A percentile compares a stretch with the other conserved stretches of the same genome.
Evolutionary conservation across 2,329 filamentous ascomycete species (phyloP).

Genomic region (Metarhizium sp.): DNA sequence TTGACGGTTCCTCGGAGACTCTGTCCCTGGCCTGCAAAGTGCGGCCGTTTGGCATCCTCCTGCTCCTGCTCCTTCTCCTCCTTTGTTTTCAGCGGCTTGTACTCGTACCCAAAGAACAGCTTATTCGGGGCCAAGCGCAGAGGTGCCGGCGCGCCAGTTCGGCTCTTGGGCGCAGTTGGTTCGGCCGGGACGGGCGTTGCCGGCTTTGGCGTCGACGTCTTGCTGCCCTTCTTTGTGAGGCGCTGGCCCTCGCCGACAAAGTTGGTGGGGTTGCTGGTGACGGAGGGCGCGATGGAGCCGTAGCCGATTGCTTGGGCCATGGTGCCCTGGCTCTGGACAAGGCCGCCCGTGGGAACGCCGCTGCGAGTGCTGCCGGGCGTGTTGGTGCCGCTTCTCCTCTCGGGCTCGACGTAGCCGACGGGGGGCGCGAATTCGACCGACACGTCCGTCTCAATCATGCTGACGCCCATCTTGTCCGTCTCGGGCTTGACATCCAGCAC

Average conservation of each 20-base stretch:
- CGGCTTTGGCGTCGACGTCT: constrained; percentile 54
- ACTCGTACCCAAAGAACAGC: constrained; percentile 92
- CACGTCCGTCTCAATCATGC: constrained; percentile 92
- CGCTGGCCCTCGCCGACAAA: constrained; percentile 76
- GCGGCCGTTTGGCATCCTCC: constrained; percentile 55
- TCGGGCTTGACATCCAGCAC: constrained; percentile 90
- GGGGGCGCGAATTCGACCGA: constrained; percentile 94
- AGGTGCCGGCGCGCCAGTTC: constrained; percentile 74
- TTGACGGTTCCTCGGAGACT: constrained; percentile 62
- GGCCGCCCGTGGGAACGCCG: constrained; percentile 59
- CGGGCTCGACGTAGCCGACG: constrained; percentile 86
- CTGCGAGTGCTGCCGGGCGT: constrained; percentile 64
- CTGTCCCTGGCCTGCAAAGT: constrained; percentile 78
- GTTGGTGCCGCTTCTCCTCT: constrained; percentile 70
- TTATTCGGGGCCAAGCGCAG: constrained; percentile 79
- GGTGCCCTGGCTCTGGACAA: constrained; percentile 74
- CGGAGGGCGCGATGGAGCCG: constrained; percentile 72
- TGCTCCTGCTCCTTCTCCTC: constrained; percentile 60
- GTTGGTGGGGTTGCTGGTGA: constrained; percentile 62
- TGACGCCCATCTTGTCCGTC: constrained; percentile 73
- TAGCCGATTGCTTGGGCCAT: constrained; percentile 99
- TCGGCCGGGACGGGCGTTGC: constrained; percentile 54
- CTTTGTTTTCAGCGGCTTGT: constrained; percentile 77
- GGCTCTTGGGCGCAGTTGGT: constrained; percentile 24
- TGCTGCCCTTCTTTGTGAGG: constrained; percentile 73